Conservation (phyloP, 2,329 filamentous ascomycete species). For the Alternaria brassicicola region DNA sequence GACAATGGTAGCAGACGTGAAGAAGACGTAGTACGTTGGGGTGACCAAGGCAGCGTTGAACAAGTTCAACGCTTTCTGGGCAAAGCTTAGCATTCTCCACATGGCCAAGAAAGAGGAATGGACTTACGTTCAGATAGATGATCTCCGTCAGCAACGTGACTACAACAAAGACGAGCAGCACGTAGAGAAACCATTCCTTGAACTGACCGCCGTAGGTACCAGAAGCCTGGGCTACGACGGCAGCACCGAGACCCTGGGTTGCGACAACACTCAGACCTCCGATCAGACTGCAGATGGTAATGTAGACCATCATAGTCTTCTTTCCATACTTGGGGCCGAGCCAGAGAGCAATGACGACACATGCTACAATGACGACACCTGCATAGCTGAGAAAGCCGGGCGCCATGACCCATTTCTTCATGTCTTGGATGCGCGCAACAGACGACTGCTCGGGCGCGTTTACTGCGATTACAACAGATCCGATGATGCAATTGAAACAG, state of each 20-base stretch:
- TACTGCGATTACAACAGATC: slow-evolving; percentile 90
- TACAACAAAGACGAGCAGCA: slow-evolving; percentile 88
- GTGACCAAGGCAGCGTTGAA: slow-evolving; percentile 98
- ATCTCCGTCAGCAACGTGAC: slow-evolving; percentile 91
- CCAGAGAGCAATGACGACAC: slow-evolving; percentile 75
- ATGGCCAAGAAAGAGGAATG: neutral
- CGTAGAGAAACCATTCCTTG: slow-evolving; percentile 96
- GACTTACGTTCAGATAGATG: slow-evolving; percentile 88
- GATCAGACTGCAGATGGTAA: slow-evolving; percentile 93
- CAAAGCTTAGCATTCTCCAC: slow-evolving; percentile 6
- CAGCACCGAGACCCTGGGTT: slow-evolving; percentile 89
- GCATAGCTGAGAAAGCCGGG: slow-evolving; percentile 87
- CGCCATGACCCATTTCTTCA: slow-evolving; percentile 84
- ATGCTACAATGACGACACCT: slow-evolving; percentile 79
- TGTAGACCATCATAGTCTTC: slow-evolving; percentile 96
- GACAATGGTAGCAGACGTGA: slow-evolving; percentile 93
- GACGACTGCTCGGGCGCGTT: slow-evolving; percentile 89
- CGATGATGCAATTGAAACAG: slow-evolving; percentile 93
- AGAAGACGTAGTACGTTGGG: slow-evolving; percentile 98
- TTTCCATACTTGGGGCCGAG: slow-evolving; percentile 88
- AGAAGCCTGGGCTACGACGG: slow-evolving; percentile 83
- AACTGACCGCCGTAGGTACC: slow-evolving; percentile 78
- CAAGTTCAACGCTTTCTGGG: slow-evolving; percentile 94
- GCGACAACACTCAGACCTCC: slow-evolving; percentile 93
- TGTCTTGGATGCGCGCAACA: slow-evolving; percentile 85